Conservation (phyloP, 495 filamentous ascomycete species). For the Aspergillus taichungensis region DNA sequence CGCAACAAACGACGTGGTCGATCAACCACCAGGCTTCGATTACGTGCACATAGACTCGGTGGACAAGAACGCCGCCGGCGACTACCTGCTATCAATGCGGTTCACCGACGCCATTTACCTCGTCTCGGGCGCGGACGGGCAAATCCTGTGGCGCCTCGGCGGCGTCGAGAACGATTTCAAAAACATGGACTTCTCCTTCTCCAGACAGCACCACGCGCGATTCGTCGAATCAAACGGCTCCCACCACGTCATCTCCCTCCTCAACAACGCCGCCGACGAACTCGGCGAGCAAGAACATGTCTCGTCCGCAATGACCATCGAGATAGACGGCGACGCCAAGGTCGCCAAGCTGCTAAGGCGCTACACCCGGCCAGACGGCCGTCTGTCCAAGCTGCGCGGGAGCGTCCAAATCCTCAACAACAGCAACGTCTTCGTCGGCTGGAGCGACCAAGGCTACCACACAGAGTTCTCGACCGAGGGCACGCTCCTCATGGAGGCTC, state of each 20-base stretch:
- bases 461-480: slow-evolving; percentile 49
- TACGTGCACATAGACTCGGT: slow-evolving; percentile 36
- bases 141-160: slow-evolving; percentile 50
- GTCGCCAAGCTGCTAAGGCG: slow-evolving; percentile 35
- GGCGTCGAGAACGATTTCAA: slow-evolving; percentile 36
- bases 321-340: slow-evolving; percentile 39
- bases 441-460: slow-evolving; percentile 48
- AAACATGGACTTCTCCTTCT: slow-evolving; percentile 42
- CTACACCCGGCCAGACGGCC: slow-evolving; percentile 38
- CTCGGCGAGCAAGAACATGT: slow-evolving; percentile 26
- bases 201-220: slow-evolving; percentile 52
- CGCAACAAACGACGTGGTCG: slow-evolving; percentile 24
- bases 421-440: slow-evolving; percentile 48
- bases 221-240: slow-evolving; percentile 44
- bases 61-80: slow-evolving; percentile 37
- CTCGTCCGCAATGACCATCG: slow-evolving; percentile 46
- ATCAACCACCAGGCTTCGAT: slow-evolving; percentile 25
- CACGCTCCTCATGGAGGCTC: slow-evolving; percentile 38
- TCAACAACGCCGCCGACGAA: slow-evolving; percentile 47
- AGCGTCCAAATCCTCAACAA: slow-evolving; percentile 47
- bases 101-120: slow-evolving; percentile 48
- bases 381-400: slow-evolving; percentile 50
- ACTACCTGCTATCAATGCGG: slow-evolving; percentile 51
- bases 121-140: slow-evolving; percentile 47
- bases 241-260: slow-evolving; percentile 40